Base-by-base conservation (phyloP, 1,284 basidiomycete species). In the Ceratobasidium sp. region DNA sequence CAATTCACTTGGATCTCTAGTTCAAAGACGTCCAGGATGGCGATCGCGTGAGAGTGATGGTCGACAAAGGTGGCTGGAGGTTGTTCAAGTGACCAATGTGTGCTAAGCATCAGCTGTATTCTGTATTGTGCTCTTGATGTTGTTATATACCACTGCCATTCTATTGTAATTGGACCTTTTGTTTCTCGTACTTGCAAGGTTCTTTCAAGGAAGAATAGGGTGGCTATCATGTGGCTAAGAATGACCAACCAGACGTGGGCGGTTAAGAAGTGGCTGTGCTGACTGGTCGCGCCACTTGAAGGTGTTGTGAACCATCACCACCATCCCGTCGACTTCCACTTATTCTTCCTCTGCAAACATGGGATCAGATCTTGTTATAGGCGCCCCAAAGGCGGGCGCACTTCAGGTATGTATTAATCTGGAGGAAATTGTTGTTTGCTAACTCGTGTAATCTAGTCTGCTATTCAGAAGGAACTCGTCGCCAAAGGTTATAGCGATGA, bases 381-480 rank as follows among this genome's bases (percentile, higher is more conserved):
- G 89, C 73, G 92, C 91, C 76, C 91, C 92, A 76, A 88, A 90
- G 75, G 90, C 91, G n/a, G 83, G 83, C 57, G 82, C 86, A 57
- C 85, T 93, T 23, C 91, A 93, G 82, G 91, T 91, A 78, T 54
- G 84, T 79, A 43, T 32, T 16, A 2, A 54, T 13, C 21, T 26
- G 18, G 9, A 16, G 13, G 28, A 61, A 46, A 50, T 64, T 35
- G 4, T 30, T 21, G 14, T 14, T 67, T 26, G 44, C 47, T 72
- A 21, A 70, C 21, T 30, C 23, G 26, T 35, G 41, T 76, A 76
- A 73, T 72, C 72, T 77, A 94, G 92, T 87, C 87, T 84, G 85
- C 91, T 54, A 94, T 95, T 76, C 90, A 93, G 81, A 87, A 90
- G 85, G 91, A 94, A 82, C 89, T 95, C 77, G 89, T 86, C 75